Evolutionary conservation across 768 basidiomycete genomes (phyloP).

Genomic region (Podaxis sp.): DNA sequence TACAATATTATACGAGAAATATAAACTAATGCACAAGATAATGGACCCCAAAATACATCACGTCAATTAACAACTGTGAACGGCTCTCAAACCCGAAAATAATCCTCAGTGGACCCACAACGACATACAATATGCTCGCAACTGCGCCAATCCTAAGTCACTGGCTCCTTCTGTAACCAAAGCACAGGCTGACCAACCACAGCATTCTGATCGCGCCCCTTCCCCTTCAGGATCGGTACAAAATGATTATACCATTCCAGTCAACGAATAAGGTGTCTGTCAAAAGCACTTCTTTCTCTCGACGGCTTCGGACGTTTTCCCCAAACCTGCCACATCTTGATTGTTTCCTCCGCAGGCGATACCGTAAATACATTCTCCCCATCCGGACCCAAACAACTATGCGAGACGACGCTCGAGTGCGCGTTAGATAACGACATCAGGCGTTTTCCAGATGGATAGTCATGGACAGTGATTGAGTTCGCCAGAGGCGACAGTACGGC

Average conservation of each 20-base stretch:
- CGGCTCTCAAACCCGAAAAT: neutral
- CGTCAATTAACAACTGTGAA: neutral
- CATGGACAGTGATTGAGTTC: slow-evolving; percentile 69
- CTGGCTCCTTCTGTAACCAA: neutral
- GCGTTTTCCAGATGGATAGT: slow-evolving; percentile 62
- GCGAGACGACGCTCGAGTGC: slow-evolving; percentile 54
- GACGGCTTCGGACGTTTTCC: slow-evolving; percentile 30
- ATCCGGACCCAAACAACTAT: slow-evolving; percentile 63
- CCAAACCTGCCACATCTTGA: slow-evolving; percentile 79
- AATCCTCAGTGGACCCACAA: neutral
- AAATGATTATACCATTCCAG: neutral
- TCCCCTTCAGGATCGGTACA: neutral
- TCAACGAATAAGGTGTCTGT: slow-evolving; percentile 47
- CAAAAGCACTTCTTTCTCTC: slow-evolving; percentile 44
- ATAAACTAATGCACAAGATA: neutral
- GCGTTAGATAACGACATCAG: slow-evolving; percentile 55
- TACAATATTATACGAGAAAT: neutral
- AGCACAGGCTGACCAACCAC: neutral
- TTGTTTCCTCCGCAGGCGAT: slow-evolving; percentile 62
- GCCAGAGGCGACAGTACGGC: slow-evolving; percentile 52
- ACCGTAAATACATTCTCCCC: slow-evolving; percentile 66
- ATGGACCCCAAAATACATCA: neutral
- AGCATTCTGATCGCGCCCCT: neutral
- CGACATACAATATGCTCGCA: neutral
- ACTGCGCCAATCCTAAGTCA: neutral